phyloP scores from a whole-genome alignment of 345 rosid species.

The Physaria fendleri region DNA sequence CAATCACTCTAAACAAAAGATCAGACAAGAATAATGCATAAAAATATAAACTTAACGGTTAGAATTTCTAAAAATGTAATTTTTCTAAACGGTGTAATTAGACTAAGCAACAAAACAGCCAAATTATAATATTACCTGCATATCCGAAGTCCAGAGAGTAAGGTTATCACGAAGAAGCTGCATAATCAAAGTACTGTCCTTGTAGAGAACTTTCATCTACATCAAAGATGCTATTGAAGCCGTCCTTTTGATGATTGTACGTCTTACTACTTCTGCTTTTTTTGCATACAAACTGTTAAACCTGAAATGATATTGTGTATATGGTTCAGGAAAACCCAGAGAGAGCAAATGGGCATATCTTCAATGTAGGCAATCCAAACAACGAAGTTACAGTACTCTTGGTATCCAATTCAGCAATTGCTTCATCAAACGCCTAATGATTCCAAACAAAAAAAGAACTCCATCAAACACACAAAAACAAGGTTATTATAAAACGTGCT shows the following conservation, averaged over 20 bases:
- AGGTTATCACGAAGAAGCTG: conserved; percentile 96
- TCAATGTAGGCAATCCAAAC: no score
- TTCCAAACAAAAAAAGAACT: not conserved
- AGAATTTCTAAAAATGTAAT: not conserved
- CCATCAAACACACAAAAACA: not conserved
- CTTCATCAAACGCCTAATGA: conserved; percentile 79
- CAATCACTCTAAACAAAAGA: not conserved
- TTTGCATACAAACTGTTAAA: no score
- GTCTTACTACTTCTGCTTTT: no score
- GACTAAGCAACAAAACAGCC: not conserved
- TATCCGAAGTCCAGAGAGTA: conserved; percentile 94
- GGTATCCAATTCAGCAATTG: conserved; percentile 88
- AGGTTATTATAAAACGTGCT: not conserved
- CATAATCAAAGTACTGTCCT: conserved; percentile 95
- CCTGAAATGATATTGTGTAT: no score
- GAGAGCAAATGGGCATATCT: no score
- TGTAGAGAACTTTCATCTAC: conserved; percentile 94
- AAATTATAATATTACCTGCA: conserved; percentile 61
- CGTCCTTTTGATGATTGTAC: no score
- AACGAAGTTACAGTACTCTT: no score
- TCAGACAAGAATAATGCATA: not conserved
- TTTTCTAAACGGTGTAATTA: not conserved
- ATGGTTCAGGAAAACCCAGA: no score
- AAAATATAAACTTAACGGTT: not conserved
- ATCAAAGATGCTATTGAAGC: no score